Evolutionary conservation across 2,329 filamentous ascomycete species (phyloP), one percentile per base, ranked within the genome.

Genomic region (Pezicula neosporulosa): DNA sequence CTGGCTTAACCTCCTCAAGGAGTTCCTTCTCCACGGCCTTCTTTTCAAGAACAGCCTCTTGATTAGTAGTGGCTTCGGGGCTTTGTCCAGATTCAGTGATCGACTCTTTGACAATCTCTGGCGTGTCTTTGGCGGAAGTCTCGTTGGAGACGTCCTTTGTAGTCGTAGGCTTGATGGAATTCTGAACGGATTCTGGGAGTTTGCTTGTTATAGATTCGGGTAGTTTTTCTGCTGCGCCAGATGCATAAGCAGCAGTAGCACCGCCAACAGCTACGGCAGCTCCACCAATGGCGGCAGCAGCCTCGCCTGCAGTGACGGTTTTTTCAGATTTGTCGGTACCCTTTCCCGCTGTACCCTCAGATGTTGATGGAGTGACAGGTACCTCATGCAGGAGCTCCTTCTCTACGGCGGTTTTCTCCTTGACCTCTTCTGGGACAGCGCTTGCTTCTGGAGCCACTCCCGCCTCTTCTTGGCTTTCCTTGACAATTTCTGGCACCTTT

Each of bases 1-100:
- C 61, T 16, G 70, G 65, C 67, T 78, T 75, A 55, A 85, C 77
- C 67, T 87, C 81, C 57, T 82, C 77, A 44, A 91, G 74, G 8
- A 95, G 76, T 71, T 96, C 87, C 24, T 81, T 69, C 73, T 95
- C 90, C 5, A 91, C 77, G 9, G 75, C 77, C 67, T 81, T 82
- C 80, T 94, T 94, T 61, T 92, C 88, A 56, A 80, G 72, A 6
- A 94, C 87, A 16, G 85, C 87, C 50, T 77, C 77, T 2, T 82
- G 74, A 68, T 84, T 86, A 50, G 80, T 79, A 35, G 87, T 81
- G 33, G 89, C 89, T 70, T 94, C 90, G 8, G 89, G 86, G 54
- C 74, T 76, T 62, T 77, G 68, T 49, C 82, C 79, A 19, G 87
- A 78, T 62, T 79, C 74, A 37, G 70, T 65, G 44, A 83, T 78